Evolutionary conservation across 768 basidiomycete species (phyloP).

Genomic region (Rhizopogon vinicolor): DNA sequence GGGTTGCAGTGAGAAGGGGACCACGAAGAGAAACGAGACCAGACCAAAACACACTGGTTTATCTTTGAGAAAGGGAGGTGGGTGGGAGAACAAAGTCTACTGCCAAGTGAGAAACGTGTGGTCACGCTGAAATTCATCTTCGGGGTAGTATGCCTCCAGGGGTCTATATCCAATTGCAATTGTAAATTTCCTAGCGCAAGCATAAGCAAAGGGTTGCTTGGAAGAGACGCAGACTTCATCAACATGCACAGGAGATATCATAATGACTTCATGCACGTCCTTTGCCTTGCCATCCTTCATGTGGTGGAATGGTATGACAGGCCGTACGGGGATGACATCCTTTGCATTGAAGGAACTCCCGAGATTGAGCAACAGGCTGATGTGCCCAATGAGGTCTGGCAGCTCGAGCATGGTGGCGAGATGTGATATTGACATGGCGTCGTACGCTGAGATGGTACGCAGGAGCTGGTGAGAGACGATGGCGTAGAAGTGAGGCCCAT

Average conservation of each 20-base stretch:
- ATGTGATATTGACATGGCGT: conserved; percentile 63
- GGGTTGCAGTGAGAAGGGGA: not conserved
- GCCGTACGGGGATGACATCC: conserved; percentile 61
- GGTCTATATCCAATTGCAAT: too few species aligned
- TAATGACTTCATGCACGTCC: conserved; percentile 63
- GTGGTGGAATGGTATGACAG: conserved; percentile 32
- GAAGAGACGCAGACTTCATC: conserved; percentile 5
- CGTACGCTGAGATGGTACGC: conserved; percentile 23
- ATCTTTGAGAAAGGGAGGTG: too few species aligned
- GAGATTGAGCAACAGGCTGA: conserved; percentile 47
- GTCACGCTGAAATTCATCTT: too few species aligned
- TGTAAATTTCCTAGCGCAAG: too few species aligned
- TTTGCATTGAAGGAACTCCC: conserved; percentile 33
- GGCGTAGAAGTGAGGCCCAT: too few species aligned
- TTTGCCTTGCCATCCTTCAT: conserved; percentile 64
- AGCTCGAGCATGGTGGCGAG: conserved; percentile 81
- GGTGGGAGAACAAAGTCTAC: too few species aligned
- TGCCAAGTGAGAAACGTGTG: too few species aligned
- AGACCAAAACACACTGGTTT: too few species aligned
- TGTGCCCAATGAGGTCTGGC: conserved; percentile 62
- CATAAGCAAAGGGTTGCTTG: conserved; percentile 30
- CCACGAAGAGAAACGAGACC: not conserved
- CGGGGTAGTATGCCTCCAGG: too few species aligned
- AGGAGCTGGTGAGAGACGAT: too few species aligned
- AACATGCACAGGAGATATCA: conserved; percentile 48